Evolutionary conservation across 106 monocot genomes (phyloP).

Genomic region (Phalaenopsis aphrodite): DNA sequence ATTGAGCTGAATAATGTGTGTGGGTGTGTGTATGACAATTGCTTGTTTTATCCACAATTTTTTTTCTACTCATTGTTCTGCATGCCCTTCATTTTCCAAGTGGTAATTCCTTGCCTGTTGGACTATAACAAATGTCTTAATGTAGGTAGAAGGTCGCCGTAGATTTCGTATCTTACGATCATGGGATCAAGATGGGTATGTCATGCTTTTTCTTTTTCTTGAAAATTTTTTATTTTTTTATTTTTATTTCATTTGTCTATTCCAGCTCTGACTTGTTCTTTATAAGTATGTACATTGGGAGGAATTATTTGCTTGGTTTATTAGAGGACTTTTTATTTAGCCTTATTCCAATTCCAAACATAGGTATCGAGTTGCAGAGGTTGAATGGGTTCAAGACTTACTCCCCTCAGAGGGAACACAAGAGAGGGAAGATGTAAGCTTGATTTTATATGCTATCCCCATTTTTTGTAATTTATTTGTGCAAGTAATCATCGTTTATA

Average conservation of each 20-base stretch:
- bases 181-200: slow-evolving; percentile 99
- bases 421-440: slow-evolving; percentile 70
- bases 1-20: not conserved
- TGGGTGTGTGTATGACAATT: not conserved
- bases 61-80: too few relatives aligned
- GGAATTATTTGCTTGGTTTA: not conserved
- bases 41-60: too few relatives aligned
- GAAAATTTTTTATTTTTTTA: not conserved
- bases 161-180: slow-evolving; percentile 70
- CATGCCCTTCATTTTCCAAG: not conserved
- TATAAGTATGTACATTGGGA: too few relatives aligned
- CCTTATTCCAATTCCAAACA: not conserved
- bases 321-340: slow-evolving; percentile 6
- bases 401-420: slow-evolving; percentile 45
- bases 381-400: slow-evolving; percentile 84
- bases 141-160: slow-evolving; percentile 85
- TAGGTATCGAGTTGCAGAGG: slow-evolving; percentile 90
- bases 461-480: too few relatives aligned
- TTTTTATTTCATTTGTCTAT: not conserved
- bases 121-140: not conserved
- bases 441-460: not conserved
- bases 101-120: not conserved
- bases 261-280: not conserved
- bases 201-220: not conserved
- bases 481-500: too few relatives aligned